A percentile compares a stretch with the other conserved stretches of the same genome.
phyloP scores from a whole-genome alignment of 2,329 filamentous ascomycete genomes.

The Verticillium tricorpus region DNA sequence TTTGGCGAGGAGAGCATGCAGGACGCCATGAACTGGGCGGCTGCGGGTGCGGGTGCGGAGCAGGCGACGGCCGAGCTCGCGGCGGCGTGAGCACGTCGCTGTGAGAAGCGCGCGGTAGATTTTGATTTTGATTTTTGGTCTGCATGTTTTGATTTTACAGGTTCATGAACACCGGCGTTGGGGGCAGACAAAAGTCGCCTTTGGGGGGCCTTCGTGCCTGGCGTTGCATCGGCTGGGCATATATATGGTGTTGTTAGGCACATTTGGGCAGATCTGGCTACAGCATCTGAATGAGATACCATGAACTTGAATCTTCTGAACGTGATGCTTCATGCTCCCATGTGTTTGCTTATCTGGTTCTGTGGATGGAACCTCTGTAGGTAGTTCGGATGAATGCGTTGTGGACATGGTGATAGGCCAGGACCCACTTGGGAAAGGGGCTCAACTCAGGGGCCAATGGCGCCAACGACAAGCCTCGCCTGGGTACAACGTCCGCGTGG shows the following conservation, averaged over 20 bases:
- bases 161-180: neutral
- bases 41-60: neutral
- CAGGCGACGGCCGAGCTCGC: neutral
- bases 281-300: neutral
- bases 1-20: conserved; percentile 18
- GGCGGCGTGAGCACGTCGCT: neutral
- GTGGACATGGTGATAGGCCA: too few species aligned
- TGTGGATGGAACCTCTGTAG: too few species aligned
- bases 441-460: too few species aligned
- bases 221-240: neutral
- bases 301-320: neutral
- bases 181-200: neutral
- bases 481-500: too few species aligned
- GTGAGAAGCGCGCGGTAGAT: neutral
- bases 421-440: too few species aligned
- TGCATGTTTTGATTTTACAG: neutral
- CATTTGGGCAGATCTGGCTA: neutral
- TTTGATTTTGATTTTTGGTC: neutral
- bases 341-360: too few species aligned
- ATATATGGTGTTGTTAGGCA: neutral
- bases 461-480: too few species aligned
- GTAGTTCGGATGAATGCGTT: too few species aligned
- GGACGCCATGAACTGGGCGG: conserved; percentile 16
- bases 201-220: neutral
- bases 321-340: too few species aligned